Percentiles rank a stretch among this genome's conserved stretches.
Conservation (phyloP, 169 alveolate species). For the Theileria luwenshuni region DNA sequence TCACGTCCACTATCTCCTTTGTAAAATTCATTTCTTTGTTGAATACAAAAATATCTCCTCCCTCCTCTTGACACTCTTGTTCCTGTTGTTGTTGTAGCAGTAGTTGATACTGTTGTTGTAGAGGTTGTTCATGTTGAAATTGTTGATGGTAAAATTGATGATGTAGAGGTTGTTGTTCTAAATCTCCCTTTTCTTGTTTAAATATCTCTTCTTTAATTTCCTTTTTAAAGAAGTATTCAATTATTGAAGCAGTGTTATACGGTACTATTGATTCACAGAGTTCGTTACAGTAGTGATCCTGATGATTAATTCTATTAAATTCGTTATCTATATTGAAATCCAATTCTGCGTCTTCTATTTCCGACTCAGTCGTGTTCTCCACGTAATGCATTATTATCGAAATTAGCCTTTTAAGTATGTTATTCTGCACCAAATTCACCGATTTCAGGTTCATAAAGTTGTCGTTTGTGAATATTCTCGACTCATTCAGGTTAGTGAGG, state of each 20-base stretch:
- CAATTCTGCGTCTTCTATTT: conserved; percentile 14
- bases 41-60: too few species aligned
- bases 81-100: not conserved
- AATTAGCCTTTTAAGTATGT: conserved; percentile 29
- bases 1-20: not conserved
- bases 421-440: conserved; percentile 12
- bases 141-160: too few species aligned
- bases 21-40: not conserved
- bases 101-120: not conserved
- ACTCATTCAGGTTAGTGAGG: conserved; percentile 14
- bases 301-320: not conserved
- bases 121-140: too few species aligned
- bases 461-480: conserved; percentile 19
- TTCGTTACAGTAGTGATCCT: not conserved
- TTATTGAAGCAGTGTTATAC: not conserved
- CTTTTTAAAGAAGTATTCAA: not conserved
- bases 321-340: conserved; percentile 16
- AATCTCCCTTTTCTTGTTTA: too few species aligned
- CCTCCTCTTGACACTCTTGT: not conserved
- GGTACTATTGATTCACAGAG: conserved; percentile 12
- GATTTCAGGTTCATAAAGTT: conserved; percentile 18
- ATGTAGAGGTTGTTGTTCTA: too few species aligned
- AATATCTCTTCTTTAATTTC: too few species aligned
- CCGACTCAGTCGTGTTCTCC: conserved; percentile 12
- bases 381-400: conserved; percentile 43